phyloP scores from a whole-genome alignment of 352 stramenopile genomes.

The Thalassiosira oceanica region DNA sequence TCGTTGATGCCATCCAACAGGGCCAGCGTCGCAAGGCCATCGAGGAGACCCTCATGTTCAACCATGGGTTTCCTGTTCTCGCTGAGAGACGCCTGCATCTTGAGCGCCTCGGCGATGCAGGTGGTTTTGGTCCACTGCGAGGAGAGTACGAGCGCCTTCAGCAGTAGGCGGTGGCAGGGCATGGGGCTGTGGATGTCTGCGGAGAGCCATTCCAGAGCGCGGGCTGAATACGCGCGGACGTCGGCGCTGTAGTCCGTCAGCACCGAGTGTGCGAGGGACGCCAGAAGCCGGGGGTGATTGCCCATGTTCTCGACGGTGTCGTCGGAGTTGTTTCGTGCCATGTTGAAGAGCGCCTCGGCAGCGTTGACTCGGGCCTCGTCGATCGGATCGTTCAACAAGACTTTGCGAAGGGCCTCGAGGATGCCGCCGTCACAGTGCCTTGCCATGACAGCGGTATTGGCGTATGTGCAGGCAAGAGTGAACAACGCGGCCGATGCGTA shows the following conservation, averaged over 20 bases:
- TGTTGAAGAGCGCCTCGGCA: conserved; percentile 54
- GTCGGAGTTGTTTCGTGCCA: conserved; percentile 51
- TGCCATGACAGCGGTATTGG: conserved; percentile 52
- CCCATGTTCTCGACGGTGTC: conserved; percentile 51
- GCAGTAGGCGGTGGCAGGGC: conserved; percentile 27
- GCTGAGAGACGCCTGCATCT: conserved; percentile 41
- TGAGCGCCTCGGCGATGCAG: conserved; percentile 48
- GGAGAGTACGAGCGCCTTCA: conserved; percentile 39
- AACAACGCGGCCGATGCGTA: conserved; percentile 61
- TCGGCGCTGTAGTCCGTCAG: conserved; percentile 53
- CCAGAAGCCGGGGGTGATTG: conserved; percentile 41
- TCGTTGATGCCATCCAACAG: conserved; percentile 48
- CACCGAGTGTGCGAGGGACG: conserved; percentile 50
- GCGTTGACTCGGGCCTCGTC: conserved; percentile 54
- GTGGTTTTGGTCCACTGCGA: conserved; percentile 58
- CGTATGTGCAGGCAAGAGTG: conserved; percentile 57
- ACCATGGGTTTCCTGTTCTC: conserved; percentile 49
- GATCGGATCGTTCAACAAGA: conserved; percentile 51
- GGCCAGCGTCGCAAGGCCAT: conserved; percentile 37
- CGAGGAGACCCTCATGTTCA: conserved; percentile 41
- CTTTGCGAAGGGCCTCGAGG: conserved; percentile 42
- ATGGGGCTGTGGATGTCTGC: conserved; percentile 51
- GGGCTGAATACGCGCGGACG: conserved; percentile 43
- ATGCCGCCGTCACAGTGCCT: conserved; percentile 52
- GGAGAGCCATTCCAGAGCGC: conserved; percentile 50